Base-by-base conservation (phyloP, 169 alveolate species). In the Cryptosporidium muris region DNA sequence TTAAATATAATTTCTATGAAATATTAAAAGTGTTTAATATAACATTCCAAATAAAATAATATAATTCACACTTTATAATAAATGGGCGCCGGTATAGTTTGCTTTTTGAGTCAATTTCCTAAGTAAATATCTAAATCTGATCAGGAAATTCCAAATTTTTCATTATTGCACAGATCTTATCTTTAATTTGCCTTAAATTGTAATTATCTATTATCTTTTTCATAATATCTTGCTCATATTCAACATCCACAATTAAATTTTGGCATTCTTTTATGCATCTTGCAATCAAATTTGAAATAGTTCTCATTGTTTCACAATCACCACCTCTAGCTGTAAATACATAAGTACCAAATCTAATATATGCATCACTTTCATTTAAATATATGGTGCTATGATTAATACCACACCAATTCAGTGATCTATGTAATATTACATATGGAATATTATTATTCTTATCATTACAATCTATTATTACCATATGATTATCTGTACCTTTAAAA, bases 401-500 rank as follows among this genome's bases (percentile, higher is more conserved):
- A 25, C 42, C 16, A 9, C 65, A 66, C 14, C 14, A 48, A 1
- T 42, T 52, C n/a, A 66, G 16, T 40, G 54, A 42, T 36, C 37
- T 5, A 9, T 64, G 54, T 40, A 66, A 12, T n/a, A 66, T 37
- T 60, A 52, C 65, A 38, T 51, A 66, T 52, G 81, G 54, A 4
- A 66, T 12, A 3, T 40, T 54, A 2, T 40, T 40, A 25, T 52
- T 62, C 36, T 5, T 51, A 25, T 25, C 38, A n/a, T 5, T 11
- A 40, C 65, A 91, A 80, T 93, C 93, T 16, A 91, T 62, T 1
- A 91, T 47, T 40, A 91, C 81, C 51, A 93, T 65, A 51, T 93
- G 95, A 48, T 90, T 91, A 3, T 90, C 94, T 80, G 95, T 90
- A n/a, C 95, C 96, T 4, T 89, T 92, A 16, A 94, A 54, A 36